These are phyloP conservation scores for Boletus vermiculosoides DNA, from an alignment of 768 basidiomycete genomes.

Conservation along the genomic window DNA sequence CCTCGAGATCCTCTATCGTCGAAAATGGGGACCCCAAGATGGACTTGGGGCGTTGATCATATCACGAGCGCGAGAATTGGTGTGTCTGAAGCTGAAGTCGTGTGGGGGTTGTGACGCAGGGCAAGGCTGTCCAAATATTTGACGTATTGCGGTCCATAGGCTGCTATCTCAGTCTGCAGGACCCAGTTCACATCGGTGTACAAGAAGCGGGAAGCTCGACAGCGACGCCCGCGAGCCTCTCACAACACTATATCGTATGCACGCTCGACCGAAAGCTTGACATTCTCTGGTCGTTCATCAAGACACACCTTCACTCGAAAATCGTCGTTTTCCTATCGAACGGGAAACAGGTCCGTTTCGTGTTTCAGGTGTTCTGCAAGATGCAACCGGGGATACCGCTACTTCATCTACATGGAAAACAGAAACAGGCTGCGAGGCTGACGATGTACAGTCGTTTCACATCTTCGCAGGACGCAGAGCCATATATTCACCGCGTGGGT, in stretches of 20 bases:
- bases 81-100: constrained; percentile 31
- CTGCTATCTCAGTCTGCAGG: constrained; percentile 79
- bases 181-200: constrained; percentile 74
- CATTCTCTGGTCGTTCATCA: constrained; percentile 91
- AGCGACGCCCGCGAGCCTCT: constrained; percentile 73
- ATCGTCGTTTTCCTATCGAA: constrained; percentile 91
- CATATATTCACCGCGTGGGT: constrained; percentile 96
- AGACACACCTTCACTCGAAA: constrained; percentile 88
- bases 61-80: constrained; percentile 90
- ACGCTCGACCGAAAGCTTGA: constrained; percentile 87
- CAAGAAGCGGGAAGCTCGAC: constrained; percentile 42
- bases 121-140: constrained; percentile 95
- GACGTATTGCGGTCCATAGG: constrained; percentile 94
- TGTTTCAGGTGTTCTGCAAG: constrained; percentile 92
- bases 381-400: constrained; percentile 93
- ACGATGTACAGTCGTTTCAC: constrained; percentile 84
- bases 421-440: constrained; percentile 89
- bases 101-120: constrained; percentile 4
- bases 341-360: constrained; percentile 96
- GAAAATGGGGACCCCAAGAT: constrained; percentile 71
- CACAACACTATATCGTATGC: constrained; percentile 87
- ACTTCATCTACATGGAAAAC: constrained; percentile 94
- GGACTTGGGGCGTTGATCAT: constrained; percentile 88
- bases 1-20: constrained; percentile 61
- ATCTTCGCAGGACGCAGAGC: constrained; percentile 84